These are phyloP conservation scores for Ascochyta fabae DNA, from an alignment of 2,329 filamentous ascomycete genomes.

Conservation along the genomic window DNA sequence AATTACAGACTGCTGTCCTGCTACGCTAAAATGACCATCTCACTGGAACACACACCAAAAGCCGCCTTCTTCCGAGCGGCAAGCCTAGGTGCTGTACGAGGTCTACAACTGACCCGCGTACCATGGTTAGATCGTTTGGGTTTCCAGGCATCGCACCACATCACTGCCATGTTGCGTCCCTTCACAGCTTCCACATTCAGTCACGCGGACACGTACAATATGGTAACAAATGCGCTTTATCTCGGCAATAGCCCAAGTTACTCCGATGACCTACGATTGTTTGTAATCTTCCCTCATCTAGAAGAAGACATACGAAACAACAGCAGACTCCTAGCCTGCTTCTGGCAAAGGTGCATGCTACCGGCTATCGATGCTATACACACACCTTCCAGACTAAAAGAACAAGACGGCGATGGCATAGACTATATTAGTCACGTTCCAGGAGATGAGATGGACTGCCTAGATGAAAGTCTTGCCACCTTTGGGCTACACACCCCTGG, in stretches of 20 bases:
- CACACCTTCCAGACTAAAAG: neutral
- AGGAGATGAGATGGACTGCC: slow-evolving; percentile 2
- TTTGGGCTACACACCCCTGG: slow-evolving; percentile 6
- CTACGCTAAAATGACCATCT: neutral
- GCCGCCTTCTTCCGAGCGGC: slow-evolving; percentile 12
- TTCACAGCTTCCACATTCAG: slow-evolving; percentile 5
- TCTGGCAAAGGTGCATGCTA: slow-evolving; percentile 15
- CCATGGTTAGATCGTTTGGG: slow-evolving; percentile 16
- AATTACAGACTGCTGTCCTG: neutral
- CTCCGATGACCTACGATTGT: slow-evolving; percentile 10
- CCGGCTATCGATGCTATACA: slow-evolving; percentile 8
- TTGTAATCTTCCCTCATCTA: slow-evolving; percentile 6
- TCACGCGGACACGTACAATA: slow-evolving; percentile 8
- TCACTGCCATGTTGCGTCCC: slow-evolving; percentile 5
- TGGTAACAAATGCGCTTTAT: slow-evolving; percentile 12
- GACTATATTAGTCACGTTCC: slow-evolving; percentile 7
- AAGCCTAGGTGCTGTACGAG: slow-evolving; percentile 10
- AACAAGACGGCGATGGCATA: neutral
- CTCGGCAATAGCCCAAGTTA: slow-evolving; percentile 10
- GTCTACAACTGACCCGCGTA: slow-evolving; percentile 6
- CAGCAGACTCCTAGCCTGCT: slow-evolving; percentile 6
- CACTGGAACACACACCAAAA: neutral
- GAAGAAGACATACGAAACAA: slow-evolving; percentile 9
- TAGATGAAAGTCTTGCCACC: slow-evolving; percentile 10
- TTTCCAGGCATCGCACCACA: slow-evolving; percentile 11